phyloP scores from a whole-genome alignment of 2,329 filamentous ascomycete genomes.

The Monilinia fructicola region DNA sequence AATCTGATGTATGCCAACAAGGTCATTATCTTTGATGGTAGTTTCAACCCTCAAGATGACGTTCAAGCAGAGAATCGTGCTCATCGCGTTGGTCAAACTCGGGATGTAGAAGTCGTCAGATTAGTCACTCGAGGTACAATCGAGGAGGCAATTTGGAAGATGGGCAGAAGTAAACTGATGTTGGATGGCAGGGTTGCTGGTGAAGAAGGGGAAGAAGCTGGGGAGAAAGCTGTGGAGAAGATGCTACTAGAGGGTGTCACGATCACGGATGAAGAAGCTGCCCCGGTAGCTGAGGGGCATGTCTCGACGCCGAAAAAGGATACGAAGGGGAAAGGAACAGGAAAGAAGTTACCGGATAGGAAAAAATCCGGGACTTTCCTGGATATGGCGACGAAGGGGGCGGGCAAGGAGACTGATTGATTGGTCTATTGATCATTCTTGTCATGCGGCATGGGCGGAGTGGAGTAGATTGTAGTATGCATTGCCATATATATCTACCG shows the following conservation, averaged over 20 bases:
- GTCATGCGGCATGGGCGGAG: not conserved
- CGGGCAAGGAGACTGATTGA: not conserved
- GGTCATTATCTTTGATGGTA: conserved; percentile 94
- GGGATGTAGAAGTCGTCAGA: conserved; percentile 85
- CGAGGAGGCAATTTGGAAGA: conserved; percentile 88
- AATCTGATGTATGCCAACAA: conserved; percentile 96
- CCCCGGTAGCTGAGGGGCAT: conserved; percentile 22
- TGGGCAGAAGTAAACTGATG: conserved; percentile 90
- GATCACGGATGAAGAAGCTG: conserved; percentile 22
- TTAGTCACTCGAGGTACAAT: conserved; percentile 80
- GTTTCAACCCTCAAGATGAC: conserved; percentile 98
- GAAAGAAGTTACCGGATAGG: conserved; percentile 11
- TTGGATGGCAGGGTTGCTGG: conserved; percentile 75
- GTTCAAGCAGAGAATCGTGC: conserved; percentile 98
- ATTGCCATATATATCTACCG: not conserved
- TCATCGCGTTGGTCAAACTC: conserved; percentile 87
- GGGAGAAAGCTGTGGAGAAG: conserved; percentile 34
- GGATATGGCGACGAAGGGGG: conserved; percentile 21
- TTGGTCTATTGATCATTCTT: not conserved
- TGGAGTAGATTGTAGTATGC: too few species aligned
- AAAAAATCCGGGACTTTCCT: conserved; percentile 19
- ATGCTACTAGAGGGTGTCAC: conserved; percentile 37
- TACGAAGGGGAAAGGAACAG: conserved; percentile 16
- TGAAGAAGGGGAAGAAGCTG: conserved; percentile 46
- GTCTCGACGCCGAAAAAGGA: not conserved